Evolutionary conservation across 345 rosid genomes (phyloP), one percentile per base, ranked within the genome.

Genomic region (Acer campestre): DNA sequence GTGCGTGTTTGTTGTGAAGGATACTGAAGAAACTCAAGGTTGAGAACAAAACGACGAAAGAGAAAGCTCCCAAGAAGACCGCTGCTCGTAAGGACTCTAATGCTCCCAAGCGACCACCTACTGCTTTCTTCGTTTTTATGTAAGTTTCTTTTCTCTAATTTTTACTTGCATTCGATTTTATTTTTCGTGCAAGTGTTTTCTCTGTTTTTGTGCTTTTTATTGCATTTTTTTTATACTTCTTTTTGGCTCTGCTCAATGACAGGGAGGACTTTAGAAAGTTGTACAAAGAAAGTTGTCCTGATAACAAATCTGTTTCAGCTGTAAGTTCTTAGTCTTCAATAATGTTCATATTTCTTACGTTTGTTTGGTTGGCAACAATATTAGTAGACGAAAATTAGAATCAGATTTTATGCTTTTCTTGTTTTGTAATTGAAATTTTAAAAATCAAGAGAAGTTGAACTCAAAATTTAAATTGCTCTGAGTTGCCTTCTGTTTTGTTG

Each of bases 201-300:
- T 40, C 9, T 5, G n/a, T 29, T 70, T 71, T 17, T 13, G 6
- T 64, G 20, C 38, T 48, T 77, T 25, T 14, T 10, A 1, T 49
- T 16, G 40, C 29, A 23, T 66, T 75, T 56, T 5, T 3, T 18
- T 7, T 62, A 0, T 20, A 16, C 5, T 61, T 59, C n/a, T 53
- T n/a, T 18, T 23, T 56, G 35, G 44, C 4, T 56, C 25, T 53
- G 71, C 9, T 73, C 61, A 40, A 49, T 48, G 49, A 77, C 77
- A 82, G 85, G 85, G 85, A 79, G 73, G 85, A 79, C 23, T 82
- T 79, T 65, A 77, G 85, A 56, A 76, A 76, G 42, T 79, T 73
- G 14, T 82, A 72, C 82, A 82, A 82, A 75, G 80, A 79, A 49
- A 82, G 69, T 14, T 68, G 25, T 77, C 82, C 85, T 8, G 82